Evolutionary conservation across 768 basidiomycete genomes (phyloP).

Genomic region (Lanmaoa pseudosensibilis): DNA sequence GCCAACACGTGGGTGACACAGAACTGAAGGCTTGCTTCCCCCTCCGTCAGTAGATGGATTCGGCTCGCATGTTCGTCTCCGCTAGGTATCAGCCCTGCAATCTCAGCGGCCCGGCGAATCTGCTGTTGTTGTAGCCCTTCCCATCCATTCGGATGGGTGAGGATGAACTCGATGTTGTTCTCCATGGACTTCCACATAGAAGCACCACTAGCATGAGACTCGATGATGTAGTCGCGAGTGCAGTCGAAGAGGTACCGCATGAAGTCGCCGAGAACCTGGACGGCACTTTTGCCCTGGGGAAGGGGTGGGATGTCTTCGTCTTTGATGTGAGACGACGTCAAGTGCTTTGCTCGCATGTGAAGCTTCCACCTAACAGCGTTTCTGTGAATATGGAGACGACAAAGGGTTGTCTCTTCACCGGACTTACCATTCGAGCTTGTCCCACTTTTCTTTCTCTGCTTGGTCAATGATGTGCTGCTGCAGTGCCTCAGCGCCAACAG

Average conservation of each 20-base stretch:
- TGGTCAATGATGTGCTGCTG: constrained; percentile 35
- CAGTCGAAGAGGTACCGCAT: constrained; percentile 29
- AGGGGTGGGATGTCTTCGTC: constrained; percentile 26
- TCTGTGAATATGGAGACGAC: neutral
- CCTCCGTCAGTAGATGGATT: constrained; percentile 29
- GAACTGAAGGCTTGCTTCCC: constrained; percentile 29
- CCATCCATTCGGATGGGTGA: constrained; percentile 35
- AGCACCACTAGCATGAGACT: constrained; percentile 29
- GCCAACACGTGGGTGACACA: constrained; percentile 46
- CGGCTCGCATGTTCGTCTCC: constrained; percentile 10
- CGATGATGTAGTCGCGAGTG: constrained; percentile 22
- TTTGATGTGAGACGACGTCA: constrained; percentile 24
- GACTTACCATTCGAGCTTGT: constrained; percentile 41
- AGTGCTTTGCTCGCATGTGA: constrained; percentile 34
- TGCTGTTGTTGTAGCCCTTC: constrained; percentile 31
- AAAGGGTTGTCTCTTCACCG: too few relatives aligned
- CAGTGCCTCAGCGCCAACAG: constrained; percentile 45
- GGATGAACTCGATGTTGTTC: constrained; percentile 21
- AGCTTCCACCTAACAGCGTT: constrained; percentile 32
- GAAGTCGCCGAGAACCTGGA: constrained; percentile 28
- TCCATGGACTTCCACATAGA: constrained; percentile 26
- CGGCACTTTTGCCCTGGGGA: constrained; percentile 19
- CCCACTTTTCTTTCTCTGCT: constrained; percentile 39
- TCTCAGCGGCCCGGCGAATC: constrained; percentile 27
- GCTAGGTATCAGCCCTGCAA: constrained; percentile 24